Base-by-base conservation (phyloP, 805 yeast genomes). In the Scheffersomyces coipomensis region DNA sequence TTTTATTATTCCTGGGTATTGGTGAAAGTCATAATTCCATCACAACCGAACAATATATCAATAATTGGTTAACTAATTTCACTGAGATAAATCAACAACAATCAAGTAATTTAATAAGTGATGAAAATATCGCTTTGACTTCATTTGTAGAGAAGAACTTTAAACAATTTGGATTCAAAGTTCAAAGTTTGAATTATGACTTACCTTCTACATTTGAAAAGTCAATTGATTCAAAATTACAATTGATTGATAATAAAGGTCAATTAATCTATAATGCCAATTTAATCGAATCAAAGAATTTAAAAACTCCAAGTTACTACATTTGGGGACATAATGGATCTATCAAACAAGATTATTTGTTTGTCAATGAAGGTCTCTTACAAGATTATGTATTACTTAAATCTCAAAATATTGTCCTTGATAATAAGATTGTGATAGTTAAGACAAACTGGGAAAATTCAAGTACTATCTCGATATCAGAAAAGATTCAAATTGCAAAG, bases 1-100 rank as follows among this genome's bases (percentile, higher is more conserved):
- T 74, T 47, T 54, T 86, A 35, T 64, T 55, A 3, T 52, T 48
- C 34, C 53, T 60, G 18, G 65, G 67, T 1, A 43, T 51, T 11
- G 58, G 60, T 22, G 43, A 47, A n/a, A 37, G 44, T 19, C 52
- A 50, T 33, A 48, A 49, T 13, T 35, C 40, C 15, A 30, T 42
- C 12, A 33, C 44, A 10, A 50, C 52, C 19, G 67, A 60, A 38
- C 55, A 63, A 26, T 48, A 53, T 31, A 47, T 68, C 19, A 49
- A 47, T 26, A 27, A 40, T 38, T 61, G 64, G 58, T 48, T 67
- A 11, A 42, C 36, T 10, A 56, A 62, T 39, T 55, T 68, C 29
- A 52, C 65, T 23, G 37, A 26, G 1, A 31, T 63, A 12, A 65
- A 58, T 41, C 24, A 46, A 3, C 45, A 52, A 21, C 31, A 38